Conservation (phyloP, 371 early-diverging fungal species). For the Saksenaea oblongispora region DNA sequence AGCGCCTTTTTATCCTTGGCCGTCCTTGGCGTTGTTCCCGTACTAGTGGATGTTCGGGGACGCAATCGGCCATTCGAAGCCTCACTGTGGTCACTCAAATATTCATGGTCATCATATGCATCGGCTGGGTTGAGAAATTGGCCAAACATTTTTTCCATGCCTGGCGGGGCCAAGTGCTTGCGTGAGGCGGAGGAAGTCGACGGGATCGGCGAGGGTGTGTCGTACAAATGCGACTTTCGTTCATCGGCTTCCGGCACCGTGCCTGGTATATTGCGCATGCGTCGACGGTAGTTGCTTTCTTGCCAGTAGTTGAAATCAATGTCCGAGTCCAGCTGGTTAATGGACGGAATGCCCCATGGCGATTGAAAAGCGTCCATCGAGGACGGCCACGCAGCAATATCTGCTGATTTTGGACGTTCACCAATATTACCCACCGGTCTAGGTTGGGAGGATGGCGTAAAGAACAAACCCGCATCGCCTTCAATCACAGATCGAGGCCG, state of each 20-base stretch:
- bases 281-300: constrained; percentile 12
- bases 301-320: constrained; percentile 32
- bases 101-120: constrained; percentile 35
- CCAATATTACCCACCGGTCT: constrained; percentile 22
- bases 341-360: constrained; percentile 14
- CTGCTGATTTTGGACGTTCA: constrained; percentile 69
- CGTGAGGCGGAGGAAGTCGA: constrained; percentile 21
- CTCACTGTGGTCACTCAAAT: constrained; percentile 56
- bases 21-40: constrained; percentile 18
- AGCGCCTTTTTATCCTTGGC: constrained; percentile 73
- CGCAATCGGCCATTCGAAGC: constrained; percentile 18
- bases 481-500: constrained; percentile 56
- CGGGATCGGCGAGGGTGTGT: constrained; percentile 19
- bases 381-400: constrained; percentile 62
- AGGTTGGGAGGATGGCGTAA: constrained; percentile 17
- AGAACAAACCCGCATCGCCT: constrained; percentile 34
- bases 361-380: constrained; percentile 21
- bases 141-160: constrained; percentile 30
- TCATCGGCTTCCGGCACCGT: constrained; percentile 53
- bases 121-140: constrained; percentile 34
- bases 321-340: constrained; percentile 20
- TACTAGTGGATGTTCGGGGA: constrained; percentile 27
- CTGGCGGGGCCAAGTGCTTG: constrained; percentile 23
- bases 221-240: constrained; percentile 19
- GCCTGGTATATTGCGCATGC: constrained; percentile 37